Base-by-base conservation (phyloP, 495 filamentous ascomycete genomes). In the Aspergillus sparsus region DNA sequence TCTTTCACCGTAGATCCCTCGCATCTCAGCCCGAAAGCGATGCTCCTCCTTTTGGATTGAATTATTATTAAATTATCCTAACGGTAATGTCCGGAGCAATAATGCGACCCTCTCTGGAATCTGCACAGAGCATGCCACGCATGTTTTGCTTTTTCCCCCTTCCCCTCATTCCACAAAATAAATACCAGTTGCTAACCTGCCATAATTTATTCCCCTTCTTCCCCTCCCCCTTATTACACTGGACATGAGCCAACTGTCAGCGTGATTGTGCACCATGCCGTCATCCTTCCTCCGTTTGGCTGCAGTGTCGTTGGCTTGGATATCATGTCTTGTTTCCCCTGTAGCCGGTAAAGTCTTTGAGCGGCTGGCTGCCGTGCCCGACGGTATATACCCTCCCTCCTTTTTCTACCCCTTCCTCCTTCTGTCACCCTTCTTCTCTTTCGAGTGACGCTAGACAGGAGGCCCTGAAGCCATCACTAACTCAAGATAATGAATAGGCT, bases 221-320 rank as follows among this genome's bases (percentile, higher is more conserved):
- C 37, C n/a, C 11, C 37, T 27, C 21, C 21, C 21, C 21, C 21
- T 27, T 27, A 27, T 27, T 27, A 27, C 21, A 27, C 21, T 27
- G 21, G 21, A 27, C 21, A 3, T 27, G 21, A 27, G 21, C 21
- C 21, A 1, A 27, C 21, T 27, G 21, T 27, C 21, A 27, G 21
- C 21, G 21, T 47, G 44, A 21, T 47, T 21, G 16, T 15, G 44
- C 9, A 21, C 18, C 53, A 78, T 78, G 73, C 49, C 69, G 60
- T 66, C 54, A 6, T 66, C 68, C 9, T 58, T 72, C 13, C 55
- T 72, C 13, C 68, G 65, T 55, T 63, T 65, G 37, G 68, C 71
- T 52, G 68, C 66, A 10, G 57, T 74, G 71, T 78, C 79, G 62
- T 75, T 80, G 37, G 73, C 69, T 32, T 66, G 73, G n/a, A 52